Evolutionary conservation across 805 yeast genomes (phyloP).

Genomic region (Blastobotrys chiropterorum): DNA sequence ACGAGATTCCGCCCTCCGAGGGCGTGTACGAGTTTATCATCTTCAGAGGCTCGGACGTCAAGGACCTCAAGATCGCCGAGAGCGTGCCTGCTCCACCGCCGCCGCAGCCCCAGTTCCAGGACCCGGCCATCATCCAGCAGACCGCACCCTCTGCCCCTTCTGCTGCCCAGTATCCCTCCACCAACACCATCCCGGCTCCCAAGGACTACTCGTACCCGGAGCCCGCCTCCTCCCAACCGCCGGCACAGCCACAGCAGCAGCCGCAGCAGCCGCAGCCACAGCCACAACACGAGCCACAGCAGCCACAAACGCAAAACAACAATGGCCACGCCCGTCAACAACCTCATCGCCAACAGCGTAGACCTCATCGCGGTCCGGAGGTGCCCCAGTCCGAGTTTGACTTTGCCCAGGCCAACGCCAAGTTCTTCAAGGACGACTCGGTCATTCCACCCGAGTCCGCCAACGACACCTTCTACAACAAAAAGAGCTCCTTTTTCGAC

Average conservation of each 20-base stretch:
- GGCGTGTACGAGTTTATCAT: conserved; percentile 70
- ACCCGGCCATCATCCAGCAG: conserved; percentile 32
- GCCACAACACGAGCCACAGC: not conserved
- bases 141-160: too few relatives aligned
- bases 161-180: conserved; percentile 10
- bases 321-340: conserved; percentile 3
- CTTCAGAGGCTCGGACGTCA: conserved; percentile 88
- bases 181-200: conserved; percentile 5
- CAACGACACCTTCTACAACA: conserved; percentile 49
- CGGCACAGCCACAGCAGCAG: conserved; percentile 13
- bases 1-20: conserved; percentile 66
- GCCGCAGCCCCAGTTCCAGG: conserved; percentile 37
- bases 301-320: conserved; percentile 7
- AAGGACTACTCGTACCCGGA: conserved; percentile 14
- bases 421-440: conserved; percentile 44
- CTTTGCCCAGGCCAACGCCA: conserved; percentile 67
- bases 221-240: too few relatives aligned
- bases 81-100: conserved; percentile 43
- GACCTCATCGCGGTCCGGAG: conserved; percentile 2
- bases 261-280: conserved; percentile 3
- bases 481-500: conserved; percentile 83
- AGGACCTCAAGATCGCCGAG: conserved; percentile 80
- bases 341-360: conserved; percentile 7
- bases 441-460: conserved; percentile 22
- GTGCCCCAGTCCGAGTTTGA: conserved; percentile 50